These are phyloP conservation scores for Colletotrichum brevisporum DNA, from an alignment of 2,329 filamentous ascomycete species.

Conservation along the genomic window DNA sequence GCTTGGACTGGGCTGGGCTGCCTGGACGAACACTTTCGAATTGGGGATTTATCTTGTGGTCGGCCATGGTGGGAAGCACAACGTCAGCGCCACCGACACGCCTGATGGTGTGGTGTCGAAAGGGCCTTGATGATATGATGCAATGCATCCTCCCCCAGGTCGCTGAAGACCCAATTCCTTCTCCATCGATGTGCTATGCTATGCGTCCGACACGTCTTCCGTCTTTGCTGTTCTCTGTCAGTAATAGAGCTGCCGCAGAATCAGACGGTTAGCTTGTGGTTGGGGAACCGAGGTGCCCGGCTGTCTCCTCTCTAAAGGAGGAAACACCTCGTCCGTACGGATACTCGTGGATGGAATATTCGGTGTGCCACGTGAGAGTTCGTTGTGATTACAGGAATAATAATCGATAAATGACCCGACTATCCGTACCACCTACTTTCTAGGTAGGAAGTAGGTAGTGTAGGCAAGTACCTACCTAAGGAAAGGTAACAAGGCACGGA, in stretches of 20 bases:
- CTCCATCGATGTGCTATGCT: background rate
- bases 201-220: background rate
- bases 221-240: conserved; percentile 10
- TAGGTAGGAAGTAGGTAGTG: too few species aligned
- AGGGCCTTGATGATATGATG: background rate
- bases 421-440: too few species aligned
- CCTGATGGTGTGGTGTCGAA: conserved; percentile 3
- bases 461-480: too few species aligned
- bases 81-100: conserved; percentile 21
- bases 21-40: too few species aligned
- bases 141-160: background rate
- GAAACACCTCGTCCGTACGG: conserved; percentile 19
- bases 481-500: too few species aligned
- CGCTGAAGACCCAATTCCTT: conserved; percentile 5
- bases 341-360: conserved; percentile 31
- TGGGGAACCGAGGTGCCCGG: conserved; percentile 1
- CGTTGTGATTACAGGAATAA: background rate
- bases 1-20: background rate
- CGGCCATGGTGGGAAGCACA: conserved; percentile 16
- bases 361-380: conserved; percentile 26
- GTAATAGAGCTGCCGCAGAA: background rate
- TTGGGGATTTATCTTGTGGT: background rate
- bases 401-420: conserved; percentile 26
- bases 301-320: background rate
- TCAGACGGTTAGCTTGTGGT: background rate